Base-by-base conservation (phyloP, 306 rosid genomes). In the Citrullus mucosospermus region DNA sequence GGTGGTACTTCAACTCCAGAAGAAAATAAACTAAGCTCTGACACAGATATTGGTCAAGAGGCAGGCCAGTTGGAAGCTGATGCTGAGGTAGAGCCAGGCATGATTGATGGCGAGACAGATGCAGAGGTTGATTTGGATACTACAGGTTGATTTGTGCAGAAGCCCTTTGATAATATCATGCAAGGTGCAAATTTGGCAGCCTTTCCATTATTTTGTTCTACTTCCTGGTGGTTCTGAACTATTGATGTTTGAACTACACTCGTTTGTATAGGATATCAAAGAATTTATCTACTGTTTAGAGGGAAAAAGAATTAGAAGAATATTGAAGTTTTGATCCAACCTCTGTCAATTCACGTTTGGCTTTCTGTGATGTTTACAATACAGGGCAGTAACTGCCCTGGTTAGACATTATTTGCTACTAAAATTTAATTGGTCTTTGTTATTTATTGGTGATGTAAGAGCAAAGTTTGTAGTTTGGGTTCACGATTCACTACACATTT, bases 11-110 rank as follows among this genome's bases (percentile, higher is more conserved):
- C 86, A 38, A 87, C 91, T 0, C 93, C 93, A 57, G 99, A 95
- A 77, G 87, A 84, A 62, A 96, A 91, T 84, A 95, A 95, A 82
- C 90, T 85, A 81, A 80, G 92, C 87, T 71, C 97, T 0, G 98
- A 92, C 72, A 86, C 92, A 12, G 98, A 95, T 66, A 85, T 48
- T 18, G 95, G 87, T 74, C 98, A 79, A 80, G 98, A 94, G 85
- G 87, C 93, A 10, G 93, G 97, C 17, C 98, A 92, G 78, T 82
- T 90, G 87, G 98, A 92, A 78, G 86, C 89, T 12, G 98, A 92
- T 76, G 88, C 89, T 5, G 97, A 92, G 84, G 97, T 82, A 12
- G 98, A 91, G 82, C 82, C 92, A 0, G 98, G 91, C 60, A 89
- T 90, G 79, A 91, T 92, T 46, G 98, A 95, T 25, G 98, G 93